phyloP scores from a whole-genome alignment of 345 rosid genomes.

The Eucalyptus leucophloia region DNA sequence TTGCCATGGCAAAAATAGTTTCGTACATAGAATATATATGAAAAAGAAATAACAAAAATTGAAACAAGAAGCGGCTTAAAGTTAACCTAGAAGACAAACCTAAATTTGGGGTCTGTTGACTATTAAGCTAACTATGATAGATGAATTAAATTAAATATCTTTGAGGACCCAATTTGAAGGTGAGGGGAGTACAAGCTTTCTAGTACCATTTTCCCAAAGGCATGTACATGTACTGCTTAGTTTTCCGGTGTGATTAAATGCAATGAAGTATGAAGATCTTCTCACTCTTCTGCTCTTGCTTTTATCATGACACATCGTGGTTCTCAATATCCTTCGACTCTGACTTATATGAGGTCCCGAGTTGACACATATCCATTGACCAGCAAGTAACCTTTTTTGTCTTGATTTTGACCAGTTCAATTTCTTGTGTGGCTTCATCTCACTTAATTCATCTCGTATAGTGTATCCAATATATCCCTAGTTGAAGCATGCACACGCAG shows the following conservation, averaged over 20 bases:
- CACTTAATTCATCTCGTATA: neutral
- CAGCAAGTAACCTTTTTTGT: neutral
- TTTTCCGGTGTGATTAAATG: neutral
- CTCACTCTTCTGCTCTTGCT: neutral
- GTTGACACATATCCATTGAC: neutral
- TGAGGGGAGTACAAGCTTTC: neutral
- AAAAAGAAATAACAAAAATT: neutral
- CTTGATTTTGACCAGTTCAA: neutral
- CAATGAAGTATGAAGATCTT: neutral
- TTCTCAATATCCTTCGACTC: neutral
- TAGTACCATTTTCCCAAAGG: neutral
- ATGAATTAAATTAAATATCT: neutral
- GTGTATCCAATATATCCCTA: neutral
- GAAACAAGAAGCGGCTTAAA: neutral
- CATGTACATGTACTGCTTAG: neutral
- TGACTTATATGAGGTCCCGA: neutral
- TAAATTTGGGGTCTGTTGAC: neutral
- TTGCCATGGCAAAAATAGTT: neutral
- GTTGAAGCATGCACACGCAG: neutral
- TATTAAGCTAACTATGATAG: neutral
- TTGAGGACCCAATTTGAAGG: neutral
- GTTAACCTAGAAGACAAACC: neutral
- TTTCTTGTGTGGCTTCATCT: neutral
- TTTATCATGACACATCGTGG: neutral
- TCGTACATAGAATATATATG: neutral